Conservation (phyloP, 1,139 yeast species). For the Protomyces macrosporus region DNA sequence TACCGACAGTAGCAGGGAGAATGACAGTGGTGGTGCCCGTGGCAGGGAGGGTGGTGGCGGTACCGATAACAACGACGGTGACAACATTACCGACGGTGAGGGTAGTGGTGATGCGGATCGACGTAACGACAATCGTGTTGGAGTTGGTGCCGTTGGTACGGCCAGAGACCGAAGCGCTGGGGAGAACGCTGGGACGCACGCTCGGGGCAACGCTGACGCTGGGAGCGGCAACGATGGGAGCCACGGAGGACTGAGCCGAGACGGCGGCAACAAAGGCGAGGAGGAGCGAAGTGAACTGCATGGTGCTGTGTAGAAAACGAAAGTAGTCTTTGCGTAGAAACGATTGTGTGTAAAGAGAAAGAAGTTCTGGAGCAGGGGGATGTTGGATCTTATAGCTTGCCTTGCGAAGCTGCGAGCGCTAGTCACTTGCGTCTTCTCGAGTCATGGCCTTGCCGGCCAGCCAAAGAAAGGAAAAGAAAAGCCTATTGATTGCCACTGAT, state of each 20-base stretch:
- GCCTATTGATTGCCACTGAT: no score
- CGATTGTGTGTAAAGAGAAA: neutral
- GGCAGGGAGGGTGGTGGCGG: neutral
- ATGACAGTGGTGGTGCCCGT: neutral
- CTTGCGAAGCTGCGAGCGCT: neutral
- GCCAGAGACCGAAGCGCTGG: neutral
- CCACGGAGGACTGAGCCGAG: slow-evolving; percentile 2
- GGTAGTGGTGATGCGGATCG: neutral
- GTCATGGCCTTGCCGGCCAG: no score
- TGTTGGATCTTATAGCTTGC: neutral
- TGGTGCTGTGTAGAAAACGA: neutral
- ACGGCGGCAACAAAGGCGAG: slow-evolving; percentile 2
- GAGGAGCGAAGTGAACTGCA: slow-evolving; percentile 1
- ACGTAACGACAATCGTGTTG: neutral
- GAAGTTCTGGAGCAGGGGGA: neutral
- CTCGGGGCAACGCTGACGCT: neutral
- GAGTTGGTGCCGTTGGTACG: neutral
- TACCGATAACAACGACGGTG: neutral
- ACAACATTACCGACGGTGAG: neutral
- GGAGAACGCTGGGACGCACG: neutral
- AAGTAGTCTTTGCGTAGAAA: neutral
- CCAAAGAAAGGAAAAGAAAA: no score
- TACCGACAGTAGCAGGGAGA: neutral
- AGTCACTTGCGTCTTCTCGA: no score
- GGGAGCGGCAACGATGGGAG: neutral